Evolutionary conservation across 495 filamentous ascomycete species (phyloP).

Genomic region (Penicillium alfredii): DNA sequence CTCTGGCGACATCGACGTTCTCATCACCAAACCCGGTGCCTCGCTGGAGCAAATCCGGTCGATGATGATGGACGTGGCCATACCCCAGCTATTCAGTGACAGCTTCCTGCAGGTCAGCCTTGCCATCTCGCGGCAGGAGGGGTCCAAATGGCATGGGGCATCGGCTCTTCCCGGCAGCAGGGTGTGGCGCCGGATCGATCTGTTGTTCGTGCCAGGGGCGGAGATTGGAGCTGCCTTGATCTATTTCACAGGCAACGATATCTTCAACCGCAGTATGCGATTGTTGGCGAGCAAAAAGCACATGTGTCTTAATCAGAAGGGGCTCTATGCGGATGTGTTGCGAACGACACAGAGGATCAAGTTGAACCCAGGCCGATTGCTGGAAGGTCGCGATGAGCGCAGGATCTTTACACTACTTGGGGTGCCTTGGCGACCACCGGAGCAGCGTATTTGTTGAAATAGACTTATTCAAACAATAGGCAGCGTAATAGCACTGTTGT

Average conservation of each 20-base stretch:
- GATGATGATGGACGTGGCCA: constrained; percentile 57
- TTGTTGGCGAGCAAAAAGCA: constrained; percentile 77
- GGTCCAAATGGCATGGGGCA: constrained; percentile 86
- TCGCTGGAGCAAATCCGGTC: constrained; percentile 52
- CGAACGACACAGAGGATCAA: constrained; percentile 54
- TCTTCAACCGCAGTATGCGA: constrained; percentile 88
- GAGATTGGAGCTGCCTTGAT: constrained; percentile 85
- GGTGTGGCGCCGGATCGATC: constrained; percentile 78
- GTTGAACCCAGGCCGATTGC: constrained; percentile 63
- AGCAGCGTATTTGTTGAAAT: constrained; percentile 67
- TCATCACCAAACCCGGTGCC: constrained; percentile 69
- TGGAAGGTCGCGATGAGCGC: constrained; percentile 74
- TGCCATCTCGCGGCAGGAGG: constrained; percentile 39
- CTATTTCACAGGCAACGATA: constrained; percentile 95
- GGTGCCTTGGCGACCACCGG: constrained; percentile 80
- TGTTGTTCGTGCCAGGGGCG: constrained; percentile 74
- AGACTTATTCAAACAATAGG: neutral
- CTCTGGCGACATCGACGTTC: constrained; percentile 79
- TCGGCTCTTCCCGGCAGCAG: constrained; percentile 53
- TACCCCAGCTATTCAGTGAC: constrained; percentile 52
- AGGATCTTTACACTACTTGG: constrained; percentile 81
- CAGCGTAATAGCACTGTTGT: neutral
- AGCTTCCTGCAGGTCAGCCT: constrained; percentile 57
- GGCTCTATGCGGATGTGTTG: constrained; percentile 70
- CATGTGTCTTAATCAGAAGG: constrained; percentile 81